Conservation (phyloP, 352 stramenopile species). For the Phytopythium mirpurense region DNA sequence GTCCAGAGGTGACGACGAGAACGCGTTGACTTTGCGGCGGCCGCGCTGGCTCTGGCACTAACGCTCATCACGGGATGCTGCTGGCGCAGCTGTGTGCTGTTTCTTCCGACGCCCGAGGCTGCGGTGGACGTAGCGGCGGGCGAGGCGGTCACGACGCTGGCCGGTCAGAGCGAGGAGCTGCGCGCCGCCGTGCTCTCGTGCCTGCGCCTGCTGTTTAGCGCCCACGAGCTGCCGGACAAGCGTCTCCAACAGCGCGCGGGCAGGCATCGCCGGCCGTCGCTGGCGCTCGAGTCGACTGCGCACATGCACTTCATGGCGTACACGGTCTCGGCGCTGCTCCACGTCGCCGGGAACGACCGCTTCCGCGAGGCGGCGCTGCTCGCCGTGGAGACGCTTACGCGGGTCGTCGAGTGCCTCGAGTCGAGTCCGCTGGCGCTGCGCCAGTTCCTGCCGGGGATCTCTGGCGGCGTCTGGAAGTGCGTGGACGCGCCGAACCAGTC, state of each 20-base stretch:
- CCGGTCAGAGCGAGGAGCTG: constrained; percentile 52
- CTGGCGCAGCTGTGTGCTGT: constrained; percentile 32
- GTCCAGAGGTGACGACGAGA: constrained; percentile 28
- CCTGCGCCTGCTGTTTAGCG: constrained; percentile 30
- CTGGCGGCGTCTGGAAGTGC: constrained; percentile 55
- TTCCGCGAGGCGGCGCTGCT: constrained; percentile 33
- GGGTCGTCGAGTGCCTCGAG: constrained; percentile 31
- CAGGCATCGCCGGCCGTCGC: constrained; percentile 2
- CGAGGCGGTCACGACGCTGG: not conserved
- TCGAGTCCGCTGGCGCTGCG: constrained; percentile 29
- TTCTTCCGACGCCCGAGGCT: constrained; percentile 38
- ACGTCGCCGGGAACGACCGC: constrained; percentile 47
- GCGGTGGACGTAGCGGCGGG: constrained; percentile 3
- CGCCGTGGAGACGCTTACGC: constrained; percentile 34
- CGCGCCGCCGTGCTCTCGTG: constrained; percentile 39
- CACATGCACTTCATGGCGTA: constrained; percentile 71
- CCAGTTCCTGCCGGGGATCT: constrained; percentile 70
- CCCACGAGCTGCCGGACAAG: not conserved
- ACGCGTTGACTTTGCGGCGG: not conserved
- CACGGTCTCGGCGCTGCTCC: constrained; percentile 47
- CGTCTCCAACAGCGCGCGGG: not conserved
- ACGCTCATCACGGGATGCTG: not conserved
- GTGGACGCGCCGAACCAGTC: constrained; percentile 59
- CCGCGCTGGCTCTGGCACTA: not conserved
- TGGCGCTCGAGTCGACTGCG: constrained; percentile 21